Base-by-base conservation (phyloP, 768 basidiomycete genomes). In the Mycena haematopus region DNA sequence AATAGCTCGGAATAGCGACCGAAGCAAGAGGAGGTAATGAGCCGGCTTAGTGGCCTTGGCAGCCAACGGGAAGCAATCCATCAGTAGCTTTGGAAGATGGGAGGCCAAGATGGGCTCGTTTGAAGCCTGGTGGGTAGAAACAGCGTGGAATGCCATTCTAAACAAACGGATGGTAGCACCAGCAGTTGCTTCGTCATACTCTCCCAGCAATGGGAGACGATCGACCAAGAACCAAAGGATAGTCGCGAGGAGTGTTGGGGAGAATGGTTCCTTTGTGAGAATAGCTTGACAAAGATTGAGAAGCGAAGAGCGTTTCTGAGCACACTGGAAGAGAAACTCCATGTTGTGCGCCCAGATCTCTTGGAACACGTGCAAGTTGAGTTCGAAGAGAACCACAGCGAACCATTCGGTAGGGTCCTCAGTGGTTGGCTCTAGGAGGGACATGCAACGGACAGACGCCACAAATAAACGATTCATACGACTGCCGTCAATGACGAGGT, bases 321-420 rank as follows among this genome's bases (percentile, higher is more conserved):
- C 86, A 65, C 85, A 85, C 68, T 90, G 84, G 73, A 97, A 91
- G 79, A 96, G 97, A 73, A 95, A 90, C 27, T 88, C 89, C 78
- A 99, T 91, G 73, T 94, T 91, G 72, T 87, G 88, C 36, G 92
- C 94, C 95, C 96, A 96, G 33, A 98, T 92, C 76, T 97, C 95
- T 74, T 96, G 92, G 73, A 97, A 96, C 63, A 96, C 91, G 70
- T 96, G 93, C 9, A 92, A 80, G 70, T 97, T 92, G 69, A 96
- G 85, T 73, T 95, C 92, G 38, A 87, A 75, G 46, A 96, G 83
- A 44, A 91, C 86, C 24, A 86, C 84, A 6, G 85, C 87, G 62
- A 98, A 86, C 82, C 89, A 88, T 60, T 99, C 96, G 70, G 95
- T 84, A 6, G 89, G 88, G 71, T 98, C 95, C 54, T 88, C 80